Conservation (phyloP, 2,329 filamentous ascomycete species). For the Eutypella sp. region DNA sequence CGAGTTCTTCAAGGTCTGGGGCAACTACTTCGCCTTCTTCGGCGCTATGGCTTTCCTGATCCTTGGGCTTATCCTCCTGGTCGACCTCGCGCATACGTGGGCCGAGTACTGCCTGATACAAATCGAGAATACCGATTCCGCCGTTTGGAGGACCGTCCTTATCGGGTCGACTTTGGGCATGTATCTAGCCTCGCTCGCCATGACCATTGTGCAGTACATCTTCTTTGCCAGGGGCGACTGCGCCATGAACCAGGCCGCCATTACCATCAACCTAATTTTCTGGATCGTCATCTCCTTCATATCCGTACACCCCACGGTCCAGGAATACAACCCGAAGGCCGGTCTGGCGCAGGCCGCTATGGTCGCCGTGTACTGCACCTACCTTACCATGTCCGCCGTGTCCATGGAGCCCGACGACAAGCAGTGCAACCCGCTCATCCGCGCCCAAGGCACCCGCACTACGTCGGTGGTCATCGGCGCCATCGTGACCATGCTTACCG, state of each 20-base stretch:
- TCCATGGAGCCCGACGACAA: slow-evolving; percentile 97
- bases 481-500: slow-evolving; percentile 91
- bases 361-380: slow-evolving; percentile 97
- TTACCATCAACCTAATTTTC: slow-evolving; percentile 86
- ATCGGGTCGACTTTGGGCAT: slow-evolving; percentile 91
- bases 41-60: slow-evolving; percentile 92
- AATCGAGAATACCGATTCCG: slow-evolving; percentile 85
- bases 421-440: slow-evolving; percentile 87
- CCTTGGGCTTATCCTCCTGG: slow-evolving; percentile 83
- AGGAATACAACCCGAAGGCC: slow-evolving; percentile 88
- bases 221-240: slow-evolving; percentile 84
- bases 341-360: slow-evolving; percentile 96
- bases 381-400: slow-evolving; percentile 95
- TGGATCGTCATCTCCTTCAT: slow-evolving; percentile 76
- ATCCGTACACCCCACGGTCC: slow-evolving; percentile 84
- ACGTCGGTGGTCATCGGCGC: slow-evolving; percentile 90
- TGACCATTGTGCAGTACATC: slow-evolving; percentile 96
- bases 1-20: slow-evolving; percentile 90
- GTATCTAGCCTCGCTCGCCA: slow-evolving; percentile 84
- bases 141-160: slow-evolving; percentile 76
- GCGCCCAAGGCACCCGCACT: slow-evolving; percentile 79
- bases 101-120: slow-evolving; percentile 92
- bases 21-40: slow-evolving; percentile 84
- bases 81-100: slow-evolving; percentile 95
- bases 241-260: slow-evolving; percentile 93